Evolutionary conservation across 768 basidiomycete genomes (phyloP), one percentile per base, ranked within the genome.

Genomic region (Russula sp.): DNA sequence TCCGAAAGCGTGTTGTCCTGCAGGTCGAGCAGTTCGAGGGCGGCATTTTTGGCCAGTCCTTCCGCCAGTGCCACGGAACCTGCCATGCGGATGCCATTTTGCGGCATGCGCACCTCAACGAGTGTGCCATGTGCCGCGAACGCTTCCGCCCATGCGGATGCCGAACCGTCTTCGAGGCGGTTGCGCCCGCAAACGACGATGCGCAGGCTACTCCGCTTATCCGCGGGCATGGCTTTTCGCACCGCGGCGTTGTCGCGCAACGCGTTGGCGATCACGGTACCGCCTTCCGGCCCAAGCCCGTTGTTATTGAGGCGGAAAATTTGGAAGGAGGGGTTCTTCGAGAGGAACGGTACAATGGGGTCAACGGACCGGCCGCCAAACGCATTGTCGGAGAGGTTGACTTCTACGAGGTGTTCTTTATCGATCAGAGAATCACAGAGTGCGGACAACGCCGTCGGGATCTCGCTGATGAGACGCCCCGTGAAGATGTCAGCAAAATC

Each of bases 401-500:
- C 82, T 75, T 94, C 91, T 57, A 88, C 79, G 53, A 99, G 86
- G 3, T 88, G 84, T 4, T 85, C 81, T 70, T 91, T 91, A 70
- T 84, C 80, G 70, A 84, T 85, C 64, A 99, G 84, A 13, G 94
- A 86, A 69, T 92, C 84, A 73, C 95, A 97, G 68, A 99, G 83
- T 40, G 91, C 88, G 42, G 85, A 82, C 51, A 99, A 85, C 16
- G 97, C 93, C 62, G 77, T 81, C 5, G 96, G 97, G 72, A 99
- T 98, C 74, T 99, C 96, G 64, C 84, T 81, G 77, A 98, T 98
- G 71, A 97, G 82, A 67, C 96, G 91, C 59, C 95, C 92, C 2
- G 96, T 98, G 77, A 99, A 99, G 75, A 99, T 95, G 76, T 98
- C 96, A 35, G 93, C 89, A 67, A 98, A 91, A 78, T 98, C 88